Evolutionary conservation across 768 basidiomycete species (phyloP).

Genomic region (Sutorius australiensis): DNA sequence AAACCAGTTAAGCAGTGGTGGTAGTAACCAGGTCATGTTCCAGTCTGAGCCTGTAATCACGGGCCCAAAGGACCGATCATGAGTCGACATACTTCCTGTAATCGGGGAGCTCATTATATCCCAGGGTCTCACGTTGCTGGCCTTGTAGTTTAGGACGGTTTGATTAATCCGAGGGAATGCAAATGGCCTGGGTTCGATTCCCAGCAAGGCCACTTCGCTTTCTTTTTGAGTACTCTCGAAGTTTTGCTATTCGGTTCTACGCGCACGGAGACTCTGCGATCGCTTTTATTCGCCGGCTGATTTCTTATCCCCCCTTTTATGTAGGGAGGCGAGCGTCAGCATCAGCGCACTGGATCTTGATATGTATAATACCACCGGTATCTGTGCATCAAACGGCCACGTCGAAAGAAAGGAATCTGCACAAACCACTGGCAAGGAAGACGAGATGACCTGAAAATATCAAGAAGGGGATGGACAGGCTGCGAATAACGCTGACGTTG

Average conservation of each 20-base stretch:
- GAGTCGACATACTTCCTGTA: not conserved
- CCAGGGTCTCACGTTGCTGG: not conserved
- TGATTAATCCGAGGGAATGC: constrained; percentile 11
- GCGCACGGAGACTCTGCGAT: not conserved
- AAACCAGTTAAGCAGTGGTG: not conserved
- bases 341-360: not conserved
- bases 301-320: not conserved
- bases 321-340: not conserved
- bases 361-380: not conserved
- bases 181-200: constrained; percentile 42
- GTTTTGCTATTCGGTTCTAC: not conserved
- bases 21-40: not conserved
- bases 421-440: not conserved
- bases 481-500: too few species aligned
- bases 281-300: not conserved
- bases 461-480: not conserved
- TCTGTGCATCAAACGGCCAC: not conserved
- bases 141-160: constrained; percentile 31
- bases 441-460: not conserved
- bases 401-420: not conserved
- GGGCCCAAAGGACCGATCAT: not conserved
- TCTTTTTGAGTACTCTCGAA: not conserved
- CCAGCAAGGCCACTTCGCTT: constrained; percentile 32
- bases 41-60: not conserved
- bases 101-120: not conserved